Conservation (phyloP, 192 early-diverging fungal species). For the Umbelopsis ramanniana region DNA sequence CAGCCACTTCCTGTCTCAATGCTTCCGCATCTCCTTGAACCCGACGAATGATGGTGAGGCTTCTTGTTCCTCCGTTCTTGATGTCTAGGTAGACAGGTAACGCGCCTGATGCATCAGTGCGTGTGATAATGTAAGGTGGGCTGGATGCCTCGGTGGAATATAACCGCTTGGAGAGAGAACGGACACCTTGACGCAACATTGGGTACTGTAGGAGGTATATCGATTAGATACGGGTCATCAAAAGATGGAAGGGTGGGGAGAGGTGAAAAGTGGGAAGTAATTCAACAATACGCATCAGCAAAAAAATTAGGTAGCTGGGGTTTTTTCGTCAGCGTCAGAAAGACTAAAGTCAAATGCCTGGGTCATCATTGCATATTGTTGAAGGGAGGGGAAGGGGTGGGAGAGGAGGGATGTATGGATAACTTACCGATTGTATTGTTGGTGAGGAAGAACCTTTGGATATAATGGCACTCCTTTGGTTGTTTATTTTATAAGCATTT, state of each 20-base stretch:
- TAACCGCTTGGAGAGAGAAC: constrained; percentile 23
- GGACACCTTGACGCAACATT: not conserved
- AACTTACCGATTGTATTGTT: constrained; percentile 9
- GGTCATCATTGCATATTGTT: constrained; percentile 13
- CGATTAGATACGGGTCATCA: not conserved
- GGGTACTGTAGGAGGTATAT: not conserved
- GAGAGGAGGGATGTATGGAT: not conserved
- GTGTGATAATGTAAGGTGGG: constrained; percentile 63
- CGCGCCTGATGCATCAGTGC: constrained; percentile 59
- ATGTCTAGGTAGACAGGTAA: constrained; percentile 76
- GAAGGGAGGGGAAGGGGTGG: not conserved
- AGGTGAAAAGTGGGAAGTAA: not conserved
- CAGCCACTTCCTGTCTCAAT: constrained; percentile 32
- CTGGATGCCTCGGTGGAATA: constrained; percentile 30
- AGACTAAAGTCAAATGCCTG: constrained; percentile 25
- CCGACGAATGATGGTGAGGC: constrained; percentile 68
- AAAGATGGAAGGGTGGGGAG: not conserved
- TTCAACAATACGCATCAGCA: constrained; percentile 20
- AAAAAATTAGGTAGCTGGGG: constrained; percentile 22
- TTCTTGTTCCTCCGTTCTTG: constrained; percentile 67
- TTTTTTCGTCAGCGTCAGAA: constrained; percentile 25
- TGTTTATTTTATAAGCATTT: constrained; percentile 20
- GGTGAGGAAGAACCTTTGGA: constrained; percentile 6
- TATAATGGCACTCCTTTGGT: not conserved
- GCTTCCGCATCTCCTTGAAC: constrained; percentile 71